phyloP scores from a whole-genome alignment of 345 rosid species.

The Rhizophora mangle region DNA sequence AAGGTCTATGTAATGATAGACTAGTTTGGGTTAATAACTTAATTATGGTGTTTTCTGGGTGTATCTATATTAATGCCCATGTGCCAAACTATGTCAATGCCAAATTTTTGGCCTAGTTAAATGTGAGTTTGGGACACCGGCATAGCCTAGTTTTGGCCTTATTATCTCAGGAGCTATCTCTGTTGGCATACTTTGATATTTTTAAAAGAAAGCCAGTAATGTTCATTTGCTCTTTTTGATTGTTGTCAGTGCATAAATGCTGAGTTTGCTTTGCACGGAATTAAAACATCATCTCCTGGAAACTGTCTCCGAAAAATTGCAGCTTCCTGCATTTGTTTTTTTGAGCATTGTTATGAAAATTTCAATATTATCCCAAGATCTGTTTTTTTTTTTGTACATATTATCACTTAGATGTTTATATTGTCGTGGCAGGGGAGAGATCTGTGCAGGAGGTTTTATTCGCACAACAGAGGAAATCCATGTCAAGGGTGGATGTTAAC shows the following conservation, averaged over 20 bases:
- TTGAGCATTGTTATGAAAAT: too few relatives aligned
- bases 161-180: not conserved
- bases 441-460: constrained; percentile 11
- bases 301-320: not conserved
- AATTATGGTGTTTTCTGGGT: too few relatives aligned
- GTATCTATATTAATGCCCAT: too few relatives aligned
- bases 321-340: not conserved
- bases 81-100: too few relatives aligned
- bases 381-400: not conserved
- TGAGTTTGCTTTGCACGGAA: not conserved
- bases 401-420: not conserved
- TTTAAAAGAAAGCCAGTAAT: constrained; percentile 1
- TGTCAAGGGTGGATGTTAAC: constrained; percentile 12
- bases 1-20: too few relatives aligned
- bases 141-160: not conserved
- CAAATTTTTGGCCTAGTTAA: not conserved
- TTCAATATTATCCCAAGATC: not conserved
- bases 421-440: constrained; percentile 19
- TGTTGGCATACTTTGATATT: not conserved
- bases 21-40: too few relatives aligned
- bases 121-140: not conserved
- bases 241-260: constrained; percentile 8
- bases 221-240: constrained; percentile 1
- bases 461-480: constrained; percentile 16
- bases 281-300: not conserved